Evolutionary conservation across 176 grass and related monocot genomes (phyloP).

Genomic region (Cymbopogon citratus): DNA sequence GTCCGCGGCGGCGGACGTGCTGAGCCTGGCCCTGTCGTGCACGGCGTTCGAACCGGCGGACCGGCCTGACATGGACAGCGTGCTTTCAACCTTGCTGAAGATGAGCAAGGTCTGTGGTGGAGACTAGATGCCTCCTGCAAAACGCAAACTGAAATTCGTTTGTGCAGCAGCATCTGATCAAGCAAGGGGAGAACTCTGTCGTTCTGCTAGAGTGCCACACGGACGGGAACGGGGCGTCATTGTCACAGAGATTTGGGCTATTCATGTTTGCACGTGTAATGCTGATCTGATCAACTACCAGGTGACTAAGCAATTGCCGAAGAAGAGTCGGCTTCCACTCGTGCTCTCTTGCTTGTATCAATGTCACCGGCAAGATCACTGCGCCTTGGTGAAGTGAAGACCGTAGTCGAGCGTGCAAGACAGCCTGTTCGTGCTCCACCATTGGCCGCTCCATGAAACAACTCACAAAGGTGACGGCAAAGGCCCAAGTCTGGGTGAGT

Average conservation of each 20-base stretch:
- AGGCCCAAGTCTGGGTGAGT: no score
- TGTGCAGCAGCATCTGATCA: not conserved
- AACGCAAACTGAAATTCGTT: not conserved
- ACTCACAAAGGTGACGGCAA: no score
- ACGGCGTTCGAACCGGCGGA: constrained; percentile 53
- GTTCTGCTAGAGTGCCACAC: not conserved
- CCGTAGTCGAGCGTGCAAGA: no score
- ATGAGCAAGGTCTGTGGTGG: constrained; percentile 12
- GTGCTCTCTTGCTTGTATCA: no score
- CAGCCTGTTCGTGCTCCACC: no score
- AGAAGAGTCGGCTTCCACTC: no score
- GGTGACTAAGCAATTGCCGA: no score
- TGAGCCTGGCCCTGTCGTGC: constrained; percentile 55
- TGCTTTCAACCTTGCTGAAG: constrained; percentile 57
- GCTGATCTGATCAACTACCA: no score
- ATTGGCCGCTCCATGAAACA: no score
- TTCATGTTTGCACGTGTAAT: not conserved
- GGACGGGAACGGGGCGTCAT: not conserved
- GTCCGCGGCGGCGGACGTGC: constrained; percentile 38
- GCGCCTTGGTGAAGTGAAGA: no score
- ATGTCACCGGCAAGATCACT: no score
- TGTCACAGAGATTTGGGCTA: not conserved
- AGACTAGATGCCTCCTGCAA: not conserved
- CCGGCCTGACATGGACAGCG: constrained; percentile 66
- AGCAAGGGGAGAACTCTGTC: not conserved